Base-by-base conservation (phyloP, 345 rosid species). In the Arabidopsis suecica region DNA sequence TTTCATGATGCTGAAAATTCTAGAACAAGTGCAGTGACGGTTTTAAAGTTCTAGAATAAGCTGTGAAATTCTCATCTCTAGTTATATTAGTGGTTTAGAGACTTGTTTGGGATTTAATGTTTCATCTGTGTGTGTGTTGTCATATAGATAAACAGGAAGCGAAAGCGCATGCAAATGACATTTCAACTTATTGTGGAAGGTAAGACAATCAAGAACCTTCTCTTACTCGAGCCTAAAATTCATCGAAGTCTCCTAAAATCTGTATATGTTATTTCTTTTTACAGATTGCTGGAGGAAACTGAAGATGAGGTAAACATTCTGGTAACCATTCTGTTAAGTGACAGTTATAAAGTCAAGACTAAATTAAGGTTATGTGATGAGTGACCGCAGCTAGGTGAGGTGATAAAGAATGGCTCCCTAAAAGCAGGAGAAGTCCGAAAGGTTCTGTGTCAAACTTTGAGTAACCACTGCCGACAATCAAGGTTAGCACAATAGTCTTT, bases 101-200 rank as follows among this genome's bases (percentile, higher is more conserved):
- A 64, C 20, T 77, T 45, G 6, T 20, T 36, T 60, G 65, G 42
- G 38, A 53, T 23, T 23, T 77, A 47, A 71, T 45, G 42, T 7
- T 75, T 55, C 1, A 28, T 28, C 48, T 30, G 63, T 40, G 77
- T 83, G 14, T 61, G 28, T 80, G 57, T 59, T 16, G 56, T 79
- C 45, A 63, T 79, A 92, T 82, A 95, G 98, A 87, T 80, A 87
- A 92, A 78, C 93, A 88, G 80, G 97, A 95, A 83, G 99, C 99
- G 65, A 84, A 83, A 72, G 91, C 88, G 65, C 85, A 90, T 82
- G 83, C 99, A 40, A 95, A 89, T 75, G 96, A 86, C 50, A 84
- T 95, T 66, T 83, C 99, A 68, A 82, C 96, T 78, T 95, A 89
- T 84, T 95, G 97, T 81, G 98, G 96, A 83, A 88, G 93, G 99